A percentile compares a stretch with the other conserved stretches of the same genome.
Evolutionary conservation across 352 stramenopile species (phyloP).

Genomic region (Discostella stelligera): DNA sequence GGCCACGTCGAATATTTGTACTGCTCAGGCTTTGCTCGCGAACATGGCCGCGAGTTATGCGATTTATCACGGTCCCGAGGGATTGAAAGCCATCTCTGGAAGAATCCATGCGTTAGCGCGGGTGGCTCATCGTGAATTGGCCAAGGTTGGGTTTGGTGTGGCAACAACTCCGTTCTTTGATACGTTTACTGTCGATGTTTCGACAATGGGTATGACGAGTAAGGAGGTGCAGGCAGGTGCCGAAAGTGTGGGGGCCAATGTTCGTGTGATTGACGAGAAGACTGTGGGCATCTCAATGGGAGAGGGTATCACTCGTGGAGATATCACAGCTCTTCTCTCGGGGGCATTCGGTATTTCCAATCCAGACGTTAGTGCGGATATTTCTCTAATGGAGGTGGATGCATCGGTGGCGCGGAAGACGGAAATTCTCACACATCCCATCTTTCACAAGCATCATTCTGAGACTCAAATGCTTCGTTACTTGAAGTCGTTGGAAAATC

Average conservation of each 20-base stretch:
- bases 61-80: slow-evolving; percentile 98
- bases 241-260: slow-evolving; percentile 70
- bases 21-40: slow-evolving; percentile 95
- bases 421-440: slow-evolving; percentile 90
- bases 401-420: slow-evolving; percentile 54
- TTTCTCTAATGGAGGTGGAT: slow-evolving; percentile 71
- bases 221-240: slow-evolving; percentile 82
- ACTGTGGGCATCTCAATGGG: slow-evolving; percentile 95
- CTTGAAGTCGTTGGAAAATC: slow-evolving; percentile 96
- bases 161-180: slow-evolving; percentile 91
- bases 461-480: slow-evolving; percentile 97
- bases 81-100: slow-evolving; percentile 90
- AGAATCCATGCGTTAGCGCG: slow-evolving; percentile 91
- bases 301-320: slow-evolving; percentile 91
- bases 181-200: slow-evolving; percentile 91
- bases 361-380: slow-evolving; percentile 77
- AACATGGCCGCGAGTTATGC: slow-evolving; percentile 98
- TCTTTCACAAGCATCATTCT: slow-evolving; percentile 97
- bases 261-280: slow-evolving; percentile 80
- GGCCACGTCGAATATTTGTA: slow-evolving; percentile 99
- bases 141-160: slow-evolving; percentile 84
- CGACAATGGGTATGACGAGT: slow-evolving; percentile 83
- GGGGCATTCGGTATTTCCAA: slow-evolving; percentile 71
- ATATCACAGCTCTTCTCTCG: slow-evolving; percentile 88
- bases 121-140: slow-evolving; percentile 87